These are phyloP conservation scores for Phytophthora cajani DNA, from an alignment of 352 stramenopile genomes.

Conservation along the genomic window DNA sequence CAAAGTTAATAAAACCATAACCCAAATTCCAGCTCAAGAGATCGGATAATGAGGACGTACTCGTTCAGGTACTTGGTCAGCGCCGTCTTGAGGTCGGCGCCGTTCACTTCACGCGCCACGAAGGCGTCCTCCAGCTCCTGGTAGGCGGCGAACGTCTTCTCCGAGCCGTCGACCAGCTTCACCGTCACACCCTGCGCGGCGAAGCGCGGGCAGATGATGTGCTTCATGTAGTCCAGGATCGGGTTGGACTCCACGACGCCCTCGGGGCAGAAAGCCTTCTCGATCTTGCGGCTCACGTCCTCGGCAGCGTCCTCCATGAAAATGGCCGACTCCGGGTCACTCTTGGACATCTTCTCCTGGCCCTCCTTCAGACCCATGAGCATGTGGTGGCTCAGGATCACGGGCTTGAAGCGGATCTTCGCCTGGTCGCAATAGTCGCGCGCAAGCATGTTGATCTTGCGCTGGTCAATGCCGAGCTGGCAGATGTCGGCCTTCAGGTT, in stretches of 20 bases:
- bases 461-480: slow-evolving; percentile 99
- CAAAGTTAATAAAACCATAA: slow-evolving; percentile 15
- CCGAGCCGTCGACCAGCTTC: slow-evolving; percentile 52
- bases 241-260: slow-evolving; percentile 92
- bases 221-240: slow-evolving; percentile 97
- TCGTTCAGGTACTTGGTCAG: slow-evolving; percentile 93
- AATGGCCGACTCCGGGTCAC: slow-evolving; percentile 97
- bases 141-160: slow-evolving; percentile 90
- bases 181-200: slow-evolving; percentile 53
- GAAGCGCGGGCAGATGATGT: slow-evolving; percentile 95
- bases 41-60: slow-evolving; percentile 49
- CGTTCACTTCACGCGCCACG: slow-evolving; percentile 88
- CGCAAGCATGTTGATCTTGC: slow-evolving; percentile 99
- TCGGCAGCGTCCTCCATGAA: slow-evolving; percentile 98
- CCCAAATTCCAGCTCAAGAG: background rate
- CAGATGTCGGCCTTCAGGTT: slow-evolving; percentile 99
- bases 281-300: slow-evolving; percentile 97
- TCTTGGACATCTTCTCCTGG: slow-evolving; percentile 99
- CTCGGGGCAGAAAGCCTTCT: slow-evolving; percentile 97
- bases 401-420: slow-evolving; percentile 93
- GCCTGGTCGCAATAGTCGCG: slow-evolving; percentile 98
- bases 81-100: slow-evolving; percentile 94
- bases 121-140: slow-evolving; percentile 93
- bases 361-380: slow-evolving; percentile 98
- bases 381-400: slow-evolving; percentile 99